Evolutionary conservation across 176 grass and related monocot species (phyloP).

Genomic region (Panicum miliaceum): DNA sequence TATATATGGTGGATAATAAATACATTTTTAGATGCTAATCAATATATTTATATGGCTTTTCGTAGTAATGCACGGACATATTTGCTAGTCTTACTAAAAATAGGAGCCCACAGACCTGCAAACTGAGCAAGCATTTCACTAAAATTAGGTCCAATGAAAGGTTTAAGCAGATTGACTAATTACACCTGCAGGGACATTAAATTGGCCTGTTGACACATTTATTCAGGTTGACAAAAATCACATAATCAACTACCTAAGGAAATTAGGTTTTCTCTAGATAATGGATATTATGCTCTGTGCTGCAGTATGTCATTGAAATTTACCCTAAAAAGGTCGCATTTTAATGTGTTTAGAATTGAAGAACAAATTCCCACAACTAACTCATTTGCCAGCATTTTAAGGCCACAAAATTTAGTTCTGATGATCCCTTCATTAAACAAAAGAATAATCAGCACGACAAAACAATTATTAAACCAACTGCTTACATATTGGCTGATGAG

Average conservation of each 20-base stretch:
- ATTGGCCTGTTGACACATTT: not conserved
- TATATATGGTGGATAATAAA: no score
- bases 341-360: not conserved
- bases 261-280: not conserved
- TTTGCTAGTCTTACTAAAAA: not conserved
- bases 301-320: not conserved
- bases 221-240: not conserved
- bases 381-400: not conserved
- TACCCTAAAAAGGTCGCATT: not conserved
- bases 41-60: no score
- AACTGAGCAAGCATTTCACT: not conserved
- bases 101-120: not conserved
- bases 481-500: slow-evolving; percentile 43
- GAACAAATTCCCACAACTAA: not conserved
- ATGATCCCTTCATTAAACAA: not conserved
- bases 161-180: not conserved
- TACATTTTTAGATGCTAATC: no score
- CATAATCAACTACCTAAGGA: not conserved
- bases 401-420: not conserved
- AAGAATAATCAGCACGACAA: not conserved
- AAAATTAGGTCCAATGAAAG: not conserved
- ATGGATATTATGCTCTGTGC: not conserved
- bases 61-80: no score
- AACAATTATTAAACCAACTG: not conserved
- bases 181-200: not conserved